Percentiles rank a stretch among this genome's conserved stretches.
phyloP scores from a whole-genome alignment of 768 basidiomycete genomes.

The Tulasnella sp. region DNA sequence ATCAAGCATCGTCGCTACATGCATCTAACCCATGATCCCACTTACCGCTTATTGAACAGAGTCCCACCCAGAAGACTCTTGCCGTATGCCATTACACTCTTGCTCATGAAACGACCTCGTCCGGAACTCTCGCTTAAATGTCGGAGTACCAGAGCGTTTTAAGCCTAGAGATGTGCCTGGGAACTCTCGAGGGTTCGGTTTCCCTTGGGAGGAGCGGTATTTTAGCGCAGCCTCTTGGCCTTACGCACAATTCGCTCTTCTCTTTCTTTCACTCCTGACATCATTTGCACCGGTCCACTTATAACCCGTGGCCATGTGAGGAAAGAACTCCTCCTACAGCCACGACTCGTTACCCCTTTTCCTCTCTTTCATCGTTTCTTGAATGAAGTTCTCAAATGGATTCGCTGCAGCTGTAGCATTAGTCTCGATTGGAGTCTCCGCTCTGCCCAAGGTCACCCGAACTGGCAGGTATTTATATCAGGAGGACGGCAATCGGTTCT shows the following conservation, averaged over 20 bases:
- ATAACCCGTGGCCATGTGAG: background rate
- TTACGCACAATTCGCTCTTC: background rate
- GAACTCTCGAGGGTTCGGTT: background rate
- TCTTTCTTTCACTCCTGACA: background rate
- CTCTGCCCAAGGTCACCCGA: conserved; percentile 64
- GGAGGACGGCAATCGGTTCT: conserved; percentile 71
- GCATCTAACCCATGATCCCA: too few relatives aligned
- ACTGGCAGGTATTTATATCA: conserved; percentile 78
- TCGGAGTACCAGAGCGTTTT: too few relatives aligned
- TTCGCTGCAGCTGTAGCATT: conserved; percentile 36
- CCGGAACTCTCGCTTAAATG: too few relatives aligned
- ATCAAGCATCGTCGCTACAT: too few relatives aligned
- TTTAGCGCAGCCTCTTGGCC: background rate
- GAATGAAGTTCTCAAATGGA: conserved; percentile 15
- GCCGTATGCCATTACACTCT: too few relatives aligned
- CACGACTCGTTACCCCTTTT: background rate
- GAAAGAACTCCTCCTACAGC: background rate
- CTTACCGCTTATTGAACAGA: too few relatives aligned
- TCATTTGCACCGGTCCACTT: background rate
- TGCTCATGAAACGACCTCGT: too few relatives aligned
- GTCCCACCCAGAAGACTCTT: too few relatives aligned
- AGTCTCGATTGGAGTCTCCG: conserved; percentile 49
- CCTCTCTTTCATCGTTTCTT: background rate
- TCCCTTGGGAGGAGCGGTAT: background rate
- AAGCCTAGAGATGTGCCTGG: too few relatives aligned